phyloP scores from a whole-genome alignment of 768 basidiomycete species.

The Kwoniella dejecticola region DNA sequence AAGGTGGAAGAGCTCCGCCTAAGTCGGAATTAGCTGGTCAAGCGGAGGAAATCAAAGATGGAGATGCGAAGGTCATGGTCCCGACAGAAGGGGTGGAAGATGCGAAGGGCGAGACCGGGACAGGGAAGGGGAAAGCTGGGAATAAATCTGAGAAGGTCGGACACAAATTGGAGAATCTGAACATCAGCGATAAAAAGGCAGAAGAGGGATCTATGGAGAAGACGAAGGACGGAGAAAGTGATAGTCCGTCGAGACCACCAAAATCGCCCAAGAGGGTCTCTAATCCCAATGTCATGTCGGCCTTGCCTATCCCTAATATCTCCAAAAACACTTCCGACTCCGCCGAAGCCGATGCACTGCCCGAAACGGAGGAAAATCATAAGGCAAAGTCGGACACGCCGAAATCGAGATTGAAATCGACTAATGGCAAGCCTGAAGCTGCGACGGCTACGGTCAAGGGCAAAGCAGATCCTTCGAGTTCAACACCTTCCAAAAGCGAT shows the following conservation, averaged over 20 bases:
- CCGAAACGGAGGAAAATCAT: no score
- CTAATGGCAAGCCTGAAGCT: neutral
- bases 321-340: neutral
- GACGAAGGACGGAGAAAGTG: neutral
- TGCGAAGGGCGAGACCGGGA: neutral
- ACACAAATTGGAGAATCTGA: constrained; percentile 1
- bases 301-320: constrained; percentile 2
- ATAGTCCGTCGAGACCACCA: constrained; percentile 14
- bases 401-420: no score
- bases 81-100: no score
- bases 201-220: neutral
- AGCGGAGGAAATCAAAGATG: no score
- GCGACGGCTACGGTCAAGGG: neutral
- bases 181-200: constrained; percentile 1
- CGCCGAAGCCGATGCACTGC: no score
- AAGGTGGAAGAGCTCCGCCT: no score
- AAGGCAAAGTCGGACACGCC: no score
- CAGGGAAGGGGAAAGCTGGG: neutral
- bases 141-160: neutral
- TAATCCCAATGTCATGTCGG: constrained; percentile 9
- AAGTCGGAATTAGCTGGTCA: no score
- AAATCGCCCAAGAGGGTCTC: constrained; percentile 19
- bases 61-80: no score
- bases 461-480: neutral
- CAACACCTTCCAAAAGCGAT: neutral